A percentile compares a stretch with the other conserved stretches of the same genome.
These are phyloP conservation scores for Aspergillus kassunensis DNA, from an alignment of 495 filamentous ascomycete genomes.

Conservation along the genomic window DNA sequence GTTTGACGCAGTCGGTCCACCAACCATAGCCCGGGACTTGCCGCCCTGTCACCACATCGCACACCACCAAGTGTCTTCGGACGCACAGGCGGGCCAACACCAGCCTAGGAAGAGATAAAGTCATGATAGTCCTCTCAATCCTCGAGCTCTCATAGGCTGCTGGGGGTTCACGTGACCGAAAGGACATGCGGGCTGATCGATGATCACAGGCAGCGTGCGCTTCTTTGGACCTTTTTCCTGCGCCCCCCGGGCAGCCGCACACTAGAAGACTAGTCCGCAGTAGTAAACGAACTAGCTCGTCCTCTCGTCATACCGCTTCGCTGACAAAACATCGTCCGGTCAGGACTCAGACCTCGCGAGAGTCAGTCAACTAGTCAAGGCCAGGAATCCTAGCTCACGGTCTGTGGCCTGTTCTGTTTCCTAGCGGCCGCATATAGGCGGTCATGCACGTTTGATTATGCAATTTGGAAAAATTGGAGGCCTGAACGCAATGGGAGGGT, in stretches of 20 bases:
- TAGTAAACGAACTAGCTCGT: constrained; percentile 9
- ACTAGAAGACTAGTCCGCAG: constrained; percentile 11
- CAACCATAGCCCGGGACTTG: constrained; percentile 11
- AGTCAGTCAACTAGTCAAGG: not conserved
- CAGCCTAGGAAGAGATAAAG: constrained; percentile 14
- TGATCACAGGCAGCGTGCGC: constrained; percentile 22
- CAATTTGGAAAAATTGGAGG: not conserved
- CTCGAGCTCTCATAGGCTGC: constrained; percentile 21
- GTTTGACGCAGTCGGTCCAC: constrained; percentile 8
- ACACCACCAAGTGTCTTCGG: constrained; percentile 13
- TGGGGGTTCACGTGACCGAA: constrained; percentile 34
- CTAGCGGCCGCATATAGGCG: not conserved
- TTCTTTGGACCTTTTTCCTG: constrained; percentile 18
- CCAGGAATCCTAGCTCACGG: not conserved
- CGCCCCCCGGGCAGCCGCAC: constrained; percentile 12
- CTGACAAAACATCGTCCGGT: constrained; percentile 6
- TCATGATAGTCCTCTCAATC: constrained; percentile 9
- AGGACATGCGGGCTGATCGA: constrained; percentile 38
- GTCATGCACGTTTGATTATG: constrained; percentile 5
- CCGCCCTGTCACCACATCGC: constrained; percentile 11
- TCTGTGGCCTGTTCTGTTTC: not conserved
- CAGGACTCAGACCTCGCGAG: not conserved
- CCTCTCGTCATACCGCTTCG: constrained; percentile 9
- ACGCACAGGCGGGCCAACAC: constrained; percentile 13
- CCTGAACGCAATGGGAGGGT: not conserved